Percentiles rank a stretch among this genome's conserved stretches.
phyloP scores from a whole-genome alignment of 176 grass and related monocot species.

The Avena insularis region DNA sequence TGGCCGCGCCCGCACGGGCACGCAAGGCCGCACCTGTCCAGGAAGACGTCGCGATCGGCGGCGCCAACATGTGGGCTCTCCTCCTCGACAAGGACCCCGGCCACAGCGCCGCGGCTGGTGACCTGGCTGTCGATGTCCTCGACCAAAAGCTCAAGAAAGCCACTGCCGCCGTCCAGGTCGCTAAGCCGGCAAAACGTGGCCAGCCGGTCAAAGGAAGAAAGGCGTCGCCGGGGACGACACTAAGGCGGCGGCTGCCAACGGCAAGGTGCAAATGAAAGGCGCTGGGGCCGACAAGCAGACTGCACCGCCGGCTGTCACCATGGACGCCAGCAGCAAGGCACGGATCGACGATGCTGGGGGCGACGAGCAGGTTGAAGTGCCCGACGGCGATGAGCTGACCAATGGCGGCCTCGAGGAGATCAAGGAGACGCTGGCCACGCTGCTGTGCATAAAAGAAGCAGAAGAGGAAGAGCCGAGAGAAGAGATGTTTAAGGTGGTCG shows the following conservation, averaged over 20 bases:
- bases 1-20: background rate
- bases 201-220: background rate
- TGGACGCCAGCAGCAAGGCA: too few relatives aligned
- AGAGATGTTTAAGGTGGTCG: too few relatives aligned
- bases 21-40: too few relatives aligned
- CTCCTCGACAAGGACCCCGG: slow-evolving; percentile 29
- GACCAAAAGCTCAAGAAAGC: background rate
- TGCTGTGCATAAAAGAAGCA: too few relatives aligned
- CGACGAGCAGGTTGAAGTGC: too few relatives aligned
- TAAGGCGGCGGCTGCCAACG: background rate
- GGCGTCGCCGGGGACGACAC: background rate
- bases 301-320: too few relatives aligned
- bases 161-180: background rate
- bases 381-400: too few relatives aligned
- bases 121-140: background rate
- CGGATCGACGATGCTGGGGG: too few relatives aligned
- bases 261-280: background rate
- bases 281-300: background rate
- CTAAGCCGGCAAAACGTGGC: background rate
- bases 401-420: too few relatives aligned
- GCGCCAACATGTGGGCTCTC: slow-evolving; percentile 30
- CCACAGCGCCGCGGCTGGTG: background rate
- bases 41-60: background rate
- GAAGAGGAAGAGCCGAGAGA: too few relatives aligned
- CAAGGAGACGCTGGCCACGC: too few relatives aligned